Percentiles rank a stretch among this genome's conserved stretches.
phyloP scores from a whole-genome alignment of 2,329 filamentous ascomycete genomes.

The Cytospora chrysosperma region DNA sequence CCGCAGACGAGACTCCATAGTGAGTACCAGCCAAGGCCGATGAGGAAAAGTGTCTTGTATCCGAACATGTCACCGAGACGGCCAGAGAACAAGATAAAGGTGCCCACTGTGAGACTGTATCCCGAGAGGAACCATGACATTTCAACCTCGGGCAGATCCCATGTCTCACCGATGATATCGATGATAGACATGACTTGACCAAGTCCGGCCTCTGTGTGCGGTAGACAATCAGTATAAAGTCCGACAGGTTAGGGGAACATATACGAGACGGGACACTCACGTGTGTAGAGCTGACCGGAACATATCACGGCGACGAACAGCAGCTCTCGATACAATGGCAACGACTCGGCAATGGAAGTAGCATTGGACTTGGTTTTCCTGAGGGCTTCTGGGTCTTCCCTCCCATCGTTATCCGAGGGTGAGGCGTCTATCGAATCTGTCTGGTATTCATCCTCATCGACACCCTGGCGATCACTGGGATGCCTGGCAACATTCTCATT shows the following conservation, averaged over 20 bases:
- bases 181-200: constrained; percentile 32
- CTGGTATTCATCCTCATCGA: background rate
- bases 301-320: constrained; percentile 22
- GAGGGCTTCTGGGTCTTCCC: constrained; percentile 10
- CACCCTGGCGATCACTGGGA: background rate
- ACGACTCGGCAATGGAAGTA: constrained; percentile 15
- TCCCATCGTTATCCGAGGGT: constrained; percentile 1
- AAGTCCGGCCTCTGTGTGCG: constrained; percentile 12
- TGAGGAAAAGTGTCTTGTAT: constrained; percentile 43
- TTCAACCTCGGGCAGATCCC: constrained; percentile 37
- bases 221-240: background rate
- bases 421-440: background rate
- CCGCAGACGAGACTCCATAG: constrained; percentile 40
- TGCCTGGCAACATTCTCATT: background rate
- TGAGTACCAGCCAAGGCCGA: constrained; percentile 42
- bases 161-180: constrained; percentile 44
- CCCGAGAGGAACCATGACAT: constrained; percentile 46
- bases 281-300: constrained; percentile 20
- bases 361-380: constrained; percentile 3
- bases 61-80: constrained; percentile 47
- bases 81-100: constrained; percentile 47
- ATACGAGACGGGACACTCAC: background rate
- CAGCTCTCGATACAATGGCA: constrained; percentile 22
- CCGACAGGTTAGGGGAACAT: background rate
- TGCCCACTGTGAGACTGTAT: constrained; percentile 44